Conservation (phyloP, 176 grass and related monocot species). For the Chloris gayana region DNA sequence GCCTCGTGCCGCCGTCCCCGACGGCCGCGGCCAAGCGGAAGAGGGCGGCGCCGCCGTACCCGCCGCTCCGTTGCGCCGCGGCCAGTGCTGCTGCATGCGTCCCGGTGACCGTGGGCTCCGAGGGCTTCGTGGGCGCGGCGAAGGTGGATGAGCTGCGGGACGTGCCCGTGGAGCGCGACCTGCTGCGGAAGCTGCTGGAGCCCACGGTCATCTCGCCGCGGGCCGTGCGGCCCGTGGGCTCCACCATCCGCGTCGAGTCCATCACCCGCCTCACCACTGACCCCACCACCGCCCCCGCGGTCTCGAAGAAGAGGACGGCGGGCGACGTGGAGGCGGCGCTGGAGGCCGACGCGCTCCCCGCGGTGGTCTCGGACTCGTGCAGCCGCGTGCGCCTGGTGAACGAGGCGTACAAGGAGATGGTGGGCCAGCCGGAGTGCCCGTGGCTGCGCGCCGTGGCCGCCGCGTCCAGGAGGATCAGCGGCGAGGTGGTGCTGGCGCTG, state of each 20-base stretch:
- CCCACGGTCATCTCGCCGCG: slow-evolving; percentile 71
- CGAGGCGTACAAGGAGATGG: slow-evolving; percentile 85
- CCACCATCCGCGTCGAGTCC: slow-evolving; percentile 6
- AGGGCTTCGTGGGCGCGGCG: slow-evolving; percentile 33
- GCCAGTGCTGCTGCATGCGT: neutral
- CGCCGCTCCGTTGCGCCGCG: slow-evolving; percentile 31
- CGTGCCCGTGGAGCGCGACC: slow-evolving; percentile 71
- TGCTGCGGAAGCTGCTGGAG: slow-evolving; percentile 85
- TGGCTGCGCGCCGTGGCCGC: slow-evolving; percentile 74
- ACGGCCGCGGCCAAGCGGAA: slow-evolving; percentile 33
- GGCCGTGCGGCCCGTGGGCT: slow-evolving; percentile 73
- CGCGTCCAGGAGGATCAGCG: slow-evolving; percentile 71
- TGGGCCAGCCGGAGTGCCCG: slow-evolving; percentile 83
- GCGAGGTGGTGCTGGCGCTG: slow-evolving; percentile 69
- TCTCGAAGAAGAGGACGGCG: slow-evolving; percentile 59
- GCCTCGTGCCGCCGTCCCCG: slow-evolving; percentile 28
- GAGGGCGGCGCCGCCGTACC: slow-evolving; percentile 41
- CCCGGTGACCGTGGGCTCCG: neutral
- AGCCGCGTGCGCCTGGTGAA: slow-evolving; percentile 86
- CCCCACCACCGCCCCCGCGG: neutral
- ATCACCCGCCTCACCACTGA: slow-evolving; percentile 39
- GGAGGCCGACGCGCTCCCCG: slow-evolving; percentile 68
- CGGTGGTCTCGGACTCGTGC: slow-evolving; percentile 70
- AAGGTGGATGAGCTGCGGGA: neutral
- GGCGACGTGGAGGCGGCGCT: slow-evolving; percentile 71